Evolutionary conservation across 805 yeast genomes (phyloP), one percentile per base, ranked within the genome.

Genomic region (Kuraishia hungarica): DNA sequence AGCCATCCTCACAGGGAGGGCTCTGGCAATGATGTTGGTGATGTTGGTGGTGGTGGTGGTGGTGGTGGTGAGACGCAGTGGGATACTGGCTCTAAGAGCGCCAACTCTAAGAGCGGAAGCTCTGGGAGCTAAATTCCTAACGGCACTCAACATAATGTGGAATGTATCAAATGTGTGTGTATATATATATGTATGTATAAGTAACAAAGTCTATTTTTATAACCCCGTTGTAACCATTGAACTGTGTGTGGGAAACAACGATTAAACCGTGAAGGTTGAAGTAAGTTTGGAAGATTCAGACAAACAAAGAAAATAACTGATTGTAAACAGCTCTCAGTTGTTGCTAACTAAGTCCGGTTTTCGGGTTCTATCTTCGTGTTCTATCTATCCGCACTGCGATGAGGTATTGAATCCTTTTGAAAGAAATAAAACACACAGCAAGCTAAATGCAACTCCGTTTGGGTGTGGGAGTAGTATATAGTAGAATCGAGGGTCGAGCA

Each of bases 1-100:
- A 56, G 80, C 76, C 57, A 65, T 29, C 57, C 67, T 63, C 26
- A 48, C 50, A 10, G 26, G 8, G 23, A 15, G n/a, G 21, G n/a
- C n/a, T n/a, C n/a, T n/a, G n/a, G n/a, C n/a, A n/a, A n/a, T n/a
- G n/a, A n/a, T n/a, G n/a, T n/a, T n/a, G 29, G 21, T 49, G 17
- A 2, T 35, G 17, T 7, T 35, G 43, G 43, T 6, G 43, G 17
- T 35, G 43, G 43, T 17, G 4, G 17, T 15, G 3, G n/a, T 17
- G 43, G 43, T 15, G n/a, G n/a, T 35, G 43, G 43, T 35, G 43
- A n/a, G 21, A n/a, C 51, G 51, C 19, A 23, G 29, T 8, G 50
- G 26, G 23, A 4, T 47, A 15, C 19, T 23, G 28, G 35, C 51
- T 49, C 21, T 23, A 7, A 47, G 24, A n/a, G 49, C 49, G 13